These are phyloP conservation scores for Aureobasidium sp. DNA, from an alignment of 2,329 filamentous ascomycete species.

Conservation along the genomic window DNA sequence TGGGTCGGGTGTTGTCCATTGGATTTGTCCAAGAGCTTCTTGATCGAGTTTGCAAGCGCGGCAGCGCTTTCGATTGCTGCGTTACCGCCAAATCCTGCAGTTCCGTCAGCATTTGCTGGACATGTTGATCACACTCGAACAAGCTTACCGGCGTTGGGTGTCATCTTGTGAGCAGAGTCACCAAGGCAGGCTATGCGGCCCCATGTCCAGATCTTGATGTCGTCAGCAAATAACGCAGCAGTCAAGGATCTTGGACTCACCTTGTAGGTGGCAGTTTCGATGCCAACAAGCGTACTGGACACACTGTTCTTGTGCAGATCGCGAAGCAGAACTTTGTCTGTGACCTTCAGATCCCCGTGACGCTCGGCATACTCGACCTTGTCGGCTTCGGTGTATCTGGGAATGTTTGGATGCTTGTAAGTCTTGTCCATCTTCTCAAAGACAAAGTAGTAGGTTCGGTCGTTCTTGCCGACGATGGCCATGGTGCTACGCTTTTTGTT, in stretches of 20 bases:
- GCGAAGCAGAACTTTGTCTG: constrained; percentile 25
- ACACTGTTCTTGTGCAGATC: constrained; percentile 27
- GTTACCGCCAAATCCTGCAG: constrained; percentile 22
- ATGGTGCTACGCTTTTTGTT: constrained; percentile 23
- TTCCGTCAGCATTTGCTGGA: neutral
- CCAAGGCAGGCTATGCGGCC: constrained; percentile 24
- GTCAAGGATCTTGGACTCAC: neutral
- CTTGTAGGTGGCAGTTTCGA: constrained; percentile 24
- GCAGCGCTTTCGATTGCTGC: constrained; percentile 23
- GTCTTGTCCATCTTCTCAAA: constrained; percentile 27
- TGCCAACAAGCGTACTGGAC: constrained; percentile 25
- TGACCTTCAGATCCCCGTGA: constrained; percentile 21
- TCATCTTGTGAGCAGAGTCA: constrained; percentile 25
- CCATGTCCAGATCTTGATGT: constrained; percentile 20
- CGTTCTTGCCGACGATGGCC: constrained; percentile 27
- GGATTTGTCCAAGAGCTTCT: constrained; percentile 15
- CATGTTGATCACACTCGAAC: fast-evolving
- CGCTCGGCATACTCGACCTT: constrained; percentile 26
- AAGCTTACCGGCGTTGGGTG: constrained; percentile 16
- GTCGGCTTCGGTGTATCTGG: constrained; percentile 29
- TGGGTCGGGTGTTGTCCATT: neutral
- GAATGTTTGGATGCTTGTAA: constrained; percentile 29
- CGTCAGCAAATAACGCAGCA: neutral
- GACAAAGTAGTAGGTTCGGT: constrained; percentile 34
- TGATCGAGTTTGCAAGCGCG: constrained; percentile 22